Conservation (phyloP, 2,329 filamentous ascomycete species). For the Emmonsia crescens region DNA sequence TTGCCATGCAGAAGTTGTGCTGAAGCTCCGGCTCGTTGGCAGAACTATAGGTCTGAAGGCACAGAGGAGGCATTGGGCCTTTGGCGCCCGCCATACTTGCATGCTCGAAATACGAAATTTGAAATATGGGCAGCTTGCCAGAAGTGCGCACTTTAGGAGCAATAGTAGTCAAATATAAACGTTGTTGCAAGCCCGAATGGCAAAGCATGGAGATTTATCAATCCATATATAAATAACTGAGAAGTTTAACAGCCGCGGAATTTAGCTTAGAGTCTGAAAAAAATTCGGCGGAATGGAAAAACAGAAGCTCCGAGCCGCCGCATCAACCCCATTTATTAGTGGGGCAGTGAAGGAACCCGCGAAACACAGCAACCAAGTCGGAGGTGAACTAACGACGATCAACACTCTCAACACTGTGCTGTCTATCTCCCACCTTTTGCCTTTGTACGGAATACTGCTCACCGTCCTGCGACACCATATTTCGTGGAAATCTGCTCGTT, state of each 20-base stretch:
- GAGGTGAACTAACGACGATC: background rate
- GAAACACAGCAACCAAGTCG: background rate
- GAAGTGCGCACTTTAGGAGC: background rate
- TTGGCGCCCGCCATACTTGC: slow-evolving; percentile 28
- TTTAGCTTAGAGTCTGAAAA: background rate
- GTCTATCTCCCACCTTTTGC: background rate
- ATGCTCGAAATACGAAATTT: slow-evolving; percentile 21
- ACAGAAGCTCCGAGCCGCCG: background rate
- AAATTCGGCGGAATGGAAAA: background rate
- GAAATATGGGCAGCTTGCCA: background rate
- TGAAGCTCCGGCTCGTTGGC: slow-evolving; percentile 21
- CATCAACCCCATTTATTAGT: background rate
- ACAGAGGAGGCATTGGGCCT: slow-evolving; percentile 33
- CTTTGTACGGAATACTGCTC: background rate
- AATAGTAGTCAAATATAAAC: background rate
- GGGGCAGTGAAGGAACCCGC: background rate
- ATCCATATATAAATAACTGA: too few species aligned
- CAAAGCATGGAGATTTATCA: background rate
- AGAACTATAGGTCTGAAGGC: slow-evolving; percentile 24
- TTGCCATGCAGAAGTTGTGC: slow-evolving; percentile 21
- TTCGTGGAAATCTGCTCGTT: background rate
- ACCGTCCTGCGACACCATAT: background rate
- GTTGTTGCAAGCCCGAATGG: background rate
- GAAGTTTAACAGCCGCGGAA: background rate
- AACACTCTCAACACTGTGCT: background rate